Base-by-base conservation (phyloP, 2,329 filamentous ascomycete species). In the Alternaria dauci region DNA sequence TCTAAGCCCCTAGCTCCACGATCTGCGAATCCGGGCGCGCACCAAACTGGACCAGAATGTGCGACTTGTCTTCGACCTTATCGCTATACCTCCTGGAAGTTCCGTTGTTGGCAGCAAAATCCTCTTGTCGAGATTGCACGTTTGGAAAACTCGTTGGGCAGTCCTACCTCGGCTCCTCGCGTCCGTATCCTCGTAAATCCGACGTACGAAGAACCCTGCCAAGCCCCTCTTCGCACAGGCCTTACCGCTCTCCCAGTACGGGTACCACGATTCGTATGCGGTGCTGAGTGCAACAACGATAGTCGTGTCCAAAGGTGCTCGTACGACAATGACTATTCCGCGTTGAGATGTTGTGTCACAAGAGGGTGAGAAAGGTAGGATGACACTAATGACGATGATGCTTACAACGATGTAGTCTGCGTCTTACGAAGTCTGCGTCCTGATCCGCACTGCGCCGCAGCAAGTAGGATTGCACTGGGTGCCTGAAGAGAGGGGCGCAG, bases 141-240 rank as follows among this genome's bases (percentile, higher is more conserved):
- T 12, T 32, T 42, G 46, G 18, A 36, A 23, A 50, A 23, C n/a
- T 25, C 14, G 46, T 38, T 26, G 46, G 30, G 46, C 46, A 23
- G 34, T 36, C 8, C 39, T 25, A 50, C 46, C 46, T 50, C 46
- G 46, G 46, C 46, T 25, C 32, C 23, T 50, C 46, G 32, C 46
- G 46, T 50, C 30, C 30, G 46, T 50, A 50, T 36, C 46, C 46
- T 50, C 46, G 46, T 38, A 50, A 50, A 36, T 20, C 46, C 46
- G 32, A 16, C 34, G 46, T 25, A 26, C 32, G 20, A n/a, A 48
- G 34, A 50, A 25, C 32, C 14, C 30, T n/a, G 46, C 46, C 46
- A 50, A 50, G 46, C 46, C 32, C 32, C 46, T 38, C 32, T 50
- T 38, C 32, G 46, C 46, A 50, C 46, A 50, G 46, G 23, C 46